Evolutionary conservation across 176 grass and related monocot species (phyloP), one percentile per base, ranked within the genome.

Genomic region (Neostapfia colusana): DNA sequence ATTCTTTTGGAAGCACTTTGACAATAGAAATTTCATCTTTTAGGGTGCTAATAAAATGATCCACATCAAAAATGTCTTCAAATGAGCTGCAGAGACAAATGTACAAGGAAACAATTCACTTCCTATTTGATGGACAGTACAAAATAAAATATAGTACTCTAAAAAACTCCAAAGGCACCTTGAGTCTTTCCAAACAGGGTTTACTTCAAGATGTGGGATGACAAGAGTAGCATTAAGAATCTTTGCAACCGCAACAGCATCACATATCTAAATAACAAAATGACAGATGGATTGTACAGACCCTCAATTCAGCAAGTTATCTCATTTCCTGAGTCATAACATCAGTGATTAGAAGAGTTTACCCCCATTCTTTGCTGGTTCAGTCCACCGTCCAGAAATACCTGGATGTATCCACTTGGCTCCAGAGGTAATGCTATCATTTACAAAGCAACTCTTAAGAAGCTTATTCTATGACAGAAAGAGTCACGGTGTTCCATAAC

Each of bases 281-380:
- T 78, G 25, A 65, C 53, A 65, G 13, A 12, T 42, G 53, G 23
- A 51, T 69, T 63, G 56, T 84, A 8, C 25, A 54, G 70, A 73
- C 35, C 51, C 17, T 68, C 48, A 18, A 68, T 35, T 38, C 41
- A 51, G 73, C 63, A 67, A 69, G 40, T 69, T 50, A 37, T 78
- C 23, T 26, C 54, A 82, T 20, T 57, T 84, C 43, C 65, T 53
- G 77, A 20, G 67, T 53, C 4, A 24, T 18, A 58, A 15, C 7
- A 69, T 35, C 37, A 35, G 49, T 67, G 61, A 27, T 54, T 82
- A 50, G 11, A 56, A 79, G 63, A 58, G 20, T 8, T 94, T 94
- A 98, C 95, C 83, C 87, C 91, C 89, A 98, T 98, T 72, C 91
- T 92, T 82, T 94, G 95, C 70, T 98, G 95, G 54, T 98, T 98